Base-by-base conservation (phyloP, 2,329 filamentous ascomycete genomes). In the Mariannaea elegans region DNA sequence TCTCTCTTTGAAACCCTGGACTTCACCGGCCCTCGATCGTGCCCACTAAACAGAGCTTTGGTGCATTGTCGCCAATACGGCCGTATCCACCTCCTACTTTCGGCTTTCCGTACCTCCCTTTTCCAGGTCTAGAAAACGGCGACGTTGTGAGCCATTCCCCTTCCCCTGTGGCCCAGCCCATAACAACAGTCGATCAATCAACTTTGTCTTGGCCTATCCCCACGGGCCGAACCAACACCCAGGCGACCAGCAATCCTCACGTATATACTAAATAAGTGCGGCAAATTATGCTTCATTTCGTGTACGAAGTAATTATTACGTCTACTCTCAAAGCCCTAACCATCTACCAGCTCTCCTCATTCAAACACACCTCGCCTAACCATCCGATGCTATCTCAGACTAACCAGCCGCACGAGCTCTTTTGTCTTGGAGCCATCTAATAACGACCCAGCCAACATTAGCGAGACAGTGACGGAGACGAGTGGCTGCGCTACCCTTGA, bases 71-170 rank as follows among this genome's bases (percentile, higher is more conserved):
- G 24, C 18, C 50, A 54, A 45, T 46, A 36, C 41, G 44, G 48
- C 12, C 14, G 49, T 59, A 59, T 66, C 42, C 59, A 68, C 65
- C 63, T 69, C 65, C 64, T 63, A 68, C 55, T 62, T 63, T 65
- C 47, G 62, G 60, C 52, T 52, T 61, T 50, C 46, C 44, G 52
- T 63, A 38, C 52, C 50, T 52, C 32, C 53, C 36, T 59, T 51
- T 38, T 36, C 19, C 16, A 27, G 32, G 19, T 27, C 24, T 12
- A 13, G 16, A 19, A 21, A 18, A 21, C 14, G 18, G 45, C 32
- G 45, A 24, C 39, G 29, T 39, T 27, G 21, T 50, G 52, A 29
- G 44, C 54, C 46, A 50, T 46, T 21, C 31, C 39, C 39, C 38
- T 34, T 51, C 48, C 54, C 46, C 39, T 56, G 46, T 31, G 39